Evolutionary conservation across 139 green algal genomes (phyloP), one percentile per base, ranked within the genome.

Genomic region (Picochlorum sp.): DNA sequence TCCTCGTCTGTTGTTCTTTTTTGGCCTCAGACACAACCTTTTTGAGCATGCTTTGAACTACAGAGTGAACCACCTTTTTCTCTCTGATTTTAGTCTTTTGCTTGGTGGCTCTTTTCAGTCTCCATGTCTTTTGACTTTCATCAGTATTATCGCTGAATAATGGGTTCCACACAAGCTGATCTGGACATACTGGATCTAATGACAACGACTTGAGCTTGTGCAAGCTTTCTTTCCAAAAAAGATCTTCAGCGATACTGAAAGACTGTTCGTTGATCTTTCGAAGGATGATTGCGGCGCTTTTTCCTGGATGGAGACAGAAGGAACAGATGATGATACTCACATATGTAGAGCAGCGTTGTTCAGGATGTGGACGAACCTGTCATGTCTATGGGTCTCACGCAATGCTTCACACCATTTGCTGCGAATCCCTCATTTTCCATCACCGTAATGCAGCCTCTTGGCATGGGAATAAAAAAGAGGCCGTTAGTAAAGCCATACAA

Each of bases 321-420:
- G 26, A 30, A 10, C n/a, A 41, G 34, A 4, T 10, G 16, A 41
- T 21, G 24, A 56, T 41, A 44, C 38, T 20, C 23, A 28, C 38
- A 56, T 3, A 21, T n/a, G 50, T 4, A 5, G 56, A 4, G 20
- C 18, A 58, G 6, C 28, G 28, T 30, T 6, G 16, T 49, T 56
- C 16, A 61, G 26, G 64, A 3, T 18, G 24, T 9, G 4, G n/a
- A 26, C 47, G 15, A 26, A 54, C 47, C 47, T 54, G 58, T 51
- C 83, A 90, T 87, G 71, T 90, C 84, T 4, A 69, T 61, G 4
- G 84, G 83, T 6, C 84, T 66, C 21, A 90, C 82, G 49, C 83
- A 90, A 74, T 90, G 84, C 73, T 90, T 89, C 15, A 90, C 54
- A 11, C 76, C 80, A 49, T 82, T 80, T 20, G 78, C 84, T 1